Evolutionary conservation across 805 yeast species (phyloP), one percentile per base, ranked within the genome.

Genomic region (Yamadazyma takamatsuzukensis): DNA sequence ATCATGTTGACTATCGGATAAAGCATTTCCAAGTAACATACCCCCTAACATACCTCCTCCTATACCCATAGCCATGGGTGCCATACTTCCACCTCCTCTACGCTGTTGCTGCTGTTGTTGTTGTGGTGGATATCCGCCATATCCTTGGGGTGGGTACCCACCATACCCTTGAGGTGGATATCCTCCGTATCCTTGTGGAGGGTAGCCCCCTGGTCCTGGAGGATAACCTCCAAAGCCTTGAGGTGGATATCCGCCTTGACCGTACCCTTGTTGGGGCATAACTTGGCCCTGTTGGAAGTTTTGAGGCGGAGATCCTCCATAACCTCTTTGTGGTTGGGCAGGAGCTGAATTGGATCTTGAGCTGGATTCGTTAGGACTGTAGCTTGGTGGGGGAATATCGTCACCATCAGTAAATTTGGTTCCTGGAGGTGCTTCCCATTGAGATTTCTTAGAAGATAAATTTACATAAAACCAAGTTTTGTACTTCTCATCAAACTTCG

Each of bases 401-500:
- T 37, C 47, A 7, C 40, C 35, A 3, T 15, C 27, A 13, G 21
- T 30, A 52, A 73, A 72, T 2, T 45, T 53, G 0, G 85, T 75
- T 2, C 56, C 54, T 21, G 22, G 37, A 11, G 96, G 97, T 10
- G 79, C 76, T 33, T 85, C 95, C 97, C 97, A 90, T 56, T 88
- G 96, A 0, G 96, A 85, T 44, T 76, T 65, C 39, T 83, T 81
- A 10, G 85, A 74, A 11, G 68, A 49, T 43, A 83, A 60, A 47
- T 87, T 68, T n/a, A 90, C 95, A 49, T 79, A 90, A 56, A 80
- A 90, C 79, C 80, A 86, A 2, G 83, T 76, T 30, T 71, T 68
- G 53, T 83, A 83, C 36, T 78, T 67, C 8, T 78, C 80, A 50
- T 82, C 88, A 59, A 74, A 79, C 30, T 79, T 78, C 26, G 93